Evolutionary conservation across 2,329 filamentous ascomycete species (phyloP).

Genomic region (Neonectria ditissima): DNA sequence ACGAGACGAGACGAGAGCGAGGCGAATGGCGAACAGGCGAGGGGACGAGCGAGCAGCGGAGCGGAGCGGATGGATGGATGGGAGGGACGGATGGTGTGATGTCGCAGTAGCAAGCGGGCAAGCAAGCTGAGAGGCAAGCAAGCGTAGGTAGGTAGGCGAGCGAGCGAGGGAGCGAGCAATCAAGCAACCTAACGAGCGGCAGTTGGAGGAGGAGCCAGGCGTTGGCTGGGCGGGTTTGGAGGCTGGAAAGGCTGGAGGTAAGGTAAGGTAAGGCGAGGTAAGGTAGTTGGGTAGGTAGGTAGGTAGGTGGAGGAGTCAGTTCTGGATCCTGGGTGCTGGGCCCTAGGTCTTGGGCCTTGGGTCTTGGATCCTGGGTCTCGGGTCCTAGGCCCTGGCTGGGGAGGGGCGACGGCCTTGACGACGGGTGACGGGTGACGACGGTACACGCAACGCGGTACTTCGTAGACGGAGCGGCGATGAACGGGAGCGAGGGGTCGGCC

Average conservation of each 20-base stretch:
- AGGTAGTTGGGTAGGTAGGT: no score
- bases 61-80: conserved; percentile 24
- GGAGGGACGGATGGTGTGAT: conserved; percentile 26
- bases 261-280: not conserved
- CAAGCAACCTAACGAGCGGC: conserved; percentile 8
- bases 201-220: conserved; percentile 17
- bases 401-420: conserved; percentile 1
- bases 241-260: conserved; percentile 14
- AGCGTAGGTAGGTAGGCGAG: not conserved
- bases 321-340: conserved; percentile 10
- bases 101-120: conserved; percentile 15
- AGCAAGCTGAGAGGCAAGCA: not conserved
- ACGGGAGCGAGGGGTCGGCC: conserved; percentile 18
- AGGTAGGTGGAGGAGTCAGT: conserved; percentile 3
- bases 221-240: conserved; percentile 15
- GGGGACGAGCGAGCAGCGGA: conserved; percentile 14
- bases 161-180: not conserved
- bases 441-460: conserved; percentile 2
- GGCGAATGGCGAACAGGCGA: conserved; percentile 10
- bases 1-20: conserved; percentile 19
- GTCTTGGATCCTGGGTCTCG: conserved; percentile 6
- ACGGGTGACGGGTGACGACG: conserved; percentile 17
- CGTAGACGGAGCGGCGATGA: conserved; percentile 9
- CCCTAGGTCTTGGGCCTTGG: conserved; percentile 11
- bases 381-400: not conserved